phyloP scores from a whole-genome alignment of 2,329 filamentous ascomycete genomes.

The Colletotrichum sp. region DNA sequence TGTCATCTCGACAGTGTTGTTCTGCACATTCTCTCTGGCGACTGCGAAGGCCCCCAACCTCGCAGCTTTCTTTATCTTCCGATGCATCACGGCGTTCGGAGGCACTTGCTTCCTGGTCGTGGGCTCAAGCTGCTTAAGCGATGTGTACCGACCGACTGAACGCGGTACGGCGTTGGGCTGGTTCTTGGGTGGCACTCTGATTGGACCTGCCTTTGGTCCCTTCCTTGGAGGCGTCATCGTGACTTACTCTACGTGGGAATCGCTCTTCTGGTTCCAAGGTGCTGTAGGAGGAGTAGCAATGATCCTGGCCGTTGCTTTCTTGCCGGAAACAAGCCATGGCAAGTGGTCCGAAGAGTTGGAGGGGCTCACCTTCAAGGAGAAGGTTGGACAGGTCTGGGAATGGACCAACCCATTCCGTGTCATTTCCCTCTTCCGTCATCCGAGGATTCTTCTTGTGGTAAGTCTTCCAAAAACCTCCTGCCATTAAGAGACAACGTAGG shows the following conservation, averaged over 20 bases:
- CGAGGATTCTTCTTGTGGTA: constrained; percentile 64
- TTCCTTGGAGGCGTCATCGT: constrained; percentile 74
- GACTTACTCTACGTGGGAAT: constrained; percentile 69
- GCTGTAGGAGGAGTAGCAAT: constrained; percentile 63
- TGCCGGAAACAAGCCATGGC: constrained; percentile 73
- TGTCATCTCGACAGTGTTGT: constrained; percentile 43
- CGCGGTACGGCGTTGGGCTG: constrained; percentile 70
- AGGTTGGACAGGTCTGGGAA: constrained; percentile 33
- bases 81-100: constrained; percentile 72
- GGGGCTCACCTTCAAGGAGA: constrained; percentile 54
- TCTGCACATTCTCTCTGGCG: constrained; percentile 68
- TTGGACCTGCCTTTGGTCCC: constrained; percentile 67
- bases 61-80: constrained; percentile 70
- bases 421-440: constrained; percentile 66
- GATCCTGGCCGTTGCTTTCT: constrained; percentile 61
- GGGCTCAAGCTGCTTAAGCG: constrained; percentile 65
- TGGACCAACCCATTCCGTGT: constrained; percentile 73
- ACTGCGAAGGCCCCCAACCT: constrained; percentile 72
- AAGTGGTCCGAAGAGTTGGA: constrained; percentile 66
- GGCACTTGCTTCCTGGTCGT: constrained; percentile 73
- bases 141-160: constrained; percentile 64
- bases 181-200: constrained; percentile 70
- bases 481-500: background rate
- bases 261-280: constrained; percentile 74
- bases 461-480: background rate